Conservation (phyloP, 805 yeast species). For the Candida odintsovae region DNA sequence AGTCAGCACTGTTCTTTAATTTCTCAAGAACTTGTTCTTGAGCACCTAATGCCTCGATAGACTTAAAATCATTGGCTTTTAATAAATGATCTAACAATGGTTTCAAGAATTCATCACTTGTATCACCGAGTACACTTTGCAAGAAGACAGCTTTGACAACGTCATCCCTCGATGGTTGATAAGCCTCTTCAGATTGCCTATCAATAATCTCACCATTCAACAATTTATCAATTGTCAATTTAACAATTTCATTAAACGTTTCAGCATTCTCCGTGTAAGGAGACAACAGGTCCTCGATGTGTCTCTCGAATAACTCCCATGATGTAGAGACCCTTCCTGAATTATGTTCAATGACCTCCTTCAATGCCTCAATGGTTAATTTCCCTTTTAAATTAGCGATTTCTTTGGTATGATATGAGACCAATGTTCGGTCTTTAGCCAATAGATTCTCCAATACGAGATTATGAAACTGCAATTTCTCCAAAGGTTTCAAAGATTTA, state of each 20-base stretch:
- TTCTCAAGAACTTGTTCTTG: neutral
- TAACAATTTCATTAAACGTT: slow-evolving; percentile 17
- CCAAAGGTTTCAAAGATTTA: neutral
- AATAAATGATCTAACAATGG: neutral
- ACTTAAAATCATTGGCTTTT: neutral
- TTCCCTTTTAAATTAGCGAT: slow-evolving; percentile 1
- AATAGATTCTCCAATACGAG: slow-evolving; percentile 15
- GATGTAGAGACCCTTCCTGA: slow-evolving; percentile 50
- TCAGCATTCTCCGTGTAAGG: slow-evolving; percentile 3
- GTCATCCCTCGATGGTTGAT: slow-evolving; percentile 21
- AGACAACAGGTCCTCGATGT: slow-evolving; percentile 9
- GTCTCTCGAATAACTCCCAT: slow-evolving; percentile 39
- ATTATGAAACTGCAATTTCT: slow-evolving; percentile 15
- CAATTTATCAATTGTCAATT: slow-evolving; percentile 17
- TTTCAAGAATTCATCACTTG: neutral
- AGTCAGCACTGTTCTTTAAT: neutral
- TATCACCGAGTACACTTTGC: neutral
- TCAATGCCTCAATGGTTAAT: slow-evolving; percentile 21
- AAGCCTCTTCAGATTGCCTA: slow-evolving; percentile 29
- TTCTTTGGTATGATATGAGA: slow-evolving; percentile 26
- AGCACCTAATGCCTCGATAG: neutral
- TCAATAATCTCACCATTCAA: slow-evolving; percentile 24
- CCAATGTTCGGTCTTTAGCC: slow-evolving; percentile 25
- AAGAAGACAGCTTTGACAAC: neutral
- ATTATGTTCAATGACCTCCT: slow-evolving; percentile 34